phyloP scores from a whole-genome alignment of 1,284 basidiomycete genomes.

The Malassezia sp. region DNA sequence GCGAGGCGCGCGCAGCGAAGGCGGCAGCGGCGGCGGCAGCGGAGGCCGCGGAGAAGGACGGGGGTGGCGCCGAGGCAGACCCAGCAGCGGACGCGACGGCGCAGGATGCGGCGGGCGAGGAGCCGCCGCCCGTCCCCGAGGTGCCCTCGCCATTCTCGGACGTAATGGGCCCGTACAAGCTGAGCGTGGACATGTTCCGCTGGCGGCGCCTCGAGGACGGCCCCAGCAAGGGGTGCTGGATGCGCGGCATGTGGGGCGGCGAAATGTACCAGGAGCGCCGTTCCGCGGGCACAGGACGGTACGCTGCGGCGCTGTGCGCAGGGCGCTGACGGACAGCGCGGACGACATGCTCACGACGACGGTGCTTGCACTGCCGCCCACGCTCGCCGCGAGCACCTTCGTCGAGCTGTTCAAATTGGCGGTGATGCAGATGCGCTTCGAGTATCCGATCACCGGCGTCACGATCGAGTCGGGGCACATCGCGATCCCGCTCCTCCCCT shows the following conservation, averaged over 20 bases:
- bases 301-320: background rate
- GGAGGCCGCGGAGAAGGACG: too few relatives aligned
- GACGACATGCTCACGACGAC: slow-evolving; percentile 15
- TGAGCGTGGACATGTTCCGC: background rate
- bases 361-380: background rate
- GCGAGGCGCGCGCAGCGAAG: too few relatives aligned
- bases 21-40: too few relatives aligned
- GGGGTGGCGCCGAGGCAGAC: too few relatives aligned
- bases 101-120: background rate
- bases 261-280: slow-evolving; percentile 17
- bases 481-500: slow-evolving; percentile 1
- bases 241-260: slow-evolving; percentile 9
- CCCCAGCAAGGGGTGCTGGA: background rate
- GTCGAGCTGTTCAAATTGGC: slow-evolving; percentile 1
- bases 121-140: too few relatives aligned
- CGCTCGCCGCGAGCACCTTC: background rate
- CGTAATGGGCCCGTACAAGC: slow-evolving; percentile 9
- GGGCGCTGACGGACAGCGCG: background rate
- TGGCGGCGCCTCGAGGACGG: slow-evolving; percentile 7
- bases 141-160: slow-evolving; percentile 11
- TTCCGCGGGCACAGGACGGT: slow-evolving; percentile 1
- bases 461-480: slow-evolving; percentile 5
- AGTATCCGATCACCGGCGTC: slow-evolving; percentile 3
- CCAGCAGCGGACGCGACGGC: background rate
- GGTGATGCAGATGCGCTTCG: slow-evolving; percentile 5